These are phyloP conservation scores for Lathyrus aphaca DNA, from an alignment of 306 rosid species.

Conservation along the genomic window DNA sequence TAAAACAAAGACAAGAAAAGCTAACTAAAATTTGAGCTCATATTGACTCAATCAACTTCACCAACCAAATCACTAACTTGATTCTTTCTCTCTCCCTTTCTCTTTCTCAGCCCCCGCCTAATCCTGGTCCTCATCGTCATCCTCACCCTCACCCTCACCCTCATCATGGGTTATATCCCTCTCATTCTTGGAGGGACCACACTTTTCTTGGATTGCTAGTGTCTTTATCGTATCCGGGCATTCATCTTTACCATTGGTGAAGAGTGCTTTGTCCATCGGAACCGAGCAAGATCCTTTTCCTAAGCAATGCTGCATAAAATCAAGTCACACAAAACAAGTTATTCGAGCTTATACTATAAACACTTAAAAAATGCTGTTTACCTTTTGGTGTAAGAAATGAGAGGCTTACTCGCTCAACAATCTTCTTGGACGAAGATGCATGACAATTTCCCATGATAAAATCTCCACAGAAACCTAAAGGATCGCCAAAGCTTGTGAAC, in stretches of 20 bases:
- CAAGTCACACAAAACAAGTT: slow-evolving; percentile 10
- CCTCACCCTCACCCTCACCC: neutral
- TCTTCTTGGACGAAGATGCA: slow-evolving; percentile 42
- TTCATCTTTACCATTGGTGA: slow-evolving; percentile 42
- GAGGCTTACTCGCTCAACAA: slow-evolving; percentile 50
- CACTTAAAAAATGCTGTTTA: neutral
- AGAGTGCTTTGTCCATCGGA: slow-evolving; percentile 43
- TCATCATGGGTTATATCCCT: neutral
- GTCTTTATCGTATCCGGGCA: slow-evolving; percentile 54
- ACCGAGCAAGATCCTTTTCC: slow-evolving; percentile 55
- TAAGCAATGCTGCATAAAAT: slow-evolving; percentile 60
- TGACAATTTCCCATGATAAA: slow-evolving; percentile 55
- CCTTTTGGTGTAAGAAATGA: slow-evolving; percentile 7
- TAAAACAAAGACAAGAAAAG: slow-evolving; percentile 4
- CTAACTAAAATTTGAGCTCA: slow-evolving; percentile 32
- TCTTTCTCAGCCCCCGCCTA: too few species aligned
- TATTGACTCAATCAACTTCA: slow-evolving; percentile 8
- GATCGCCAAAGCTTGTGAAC: slow-evolving; percentile 84
- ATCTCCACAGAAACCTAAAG: slow-evolving; percentile 68
- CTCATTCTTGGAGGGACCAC: slow-evolving; percentile 39
- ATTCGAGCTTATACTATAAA: neutral
- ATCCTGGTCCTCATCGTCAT: too few species aligned
- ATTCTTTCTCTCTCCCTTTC: too few species aligned
- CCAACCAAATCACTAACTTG: slow-evolving; percentile 5
- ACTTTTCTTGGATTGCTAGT: slow-evolving; percentile 67